These are phyloP conservation scores for Tylopilus sp. DNA, from an alignment of 768 basidiomycete species.

Conservation along the genomic window DNA sequence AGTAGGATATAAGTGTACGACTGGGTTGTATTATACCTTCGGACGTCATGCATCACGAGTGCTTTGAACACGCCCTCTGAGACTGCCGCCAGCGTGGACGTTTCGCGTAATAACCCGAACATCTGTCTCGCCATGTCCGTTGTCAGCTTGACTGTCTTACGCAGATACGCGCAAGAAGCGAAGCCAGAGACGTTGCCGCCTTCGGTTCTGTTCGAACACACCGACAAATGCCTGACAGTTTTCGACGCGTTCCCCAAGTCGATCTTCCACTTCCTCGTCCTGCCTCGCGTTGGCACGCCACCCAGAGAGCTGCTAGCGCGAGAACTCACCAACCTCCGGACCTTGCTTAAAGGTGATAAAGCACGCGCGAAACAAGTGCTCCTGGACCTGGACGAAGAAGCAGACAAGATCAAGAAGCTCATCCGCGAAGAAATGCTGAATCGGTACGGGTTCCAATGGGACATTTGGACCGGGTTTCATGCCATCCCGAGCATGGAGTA, in stretches of 20 bases:
- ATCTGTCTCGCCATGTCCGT: conserved; percentile 28
- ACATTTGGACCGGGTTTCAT: conserved; percentile 81
- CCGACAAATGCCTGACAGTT: conserved; percentile 55
- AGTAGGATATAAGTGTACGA: conserved; percentile 6
- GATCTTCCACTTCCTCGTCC: conserved; percentile 82
- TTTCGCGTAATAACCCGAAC: conserved; percentile 3
- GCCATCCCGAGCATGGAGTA: conserved; percentile 83
- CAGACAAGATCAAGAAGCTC: conserved; percentile 50
- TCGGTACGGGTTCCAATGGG: conserved; percentile 73
- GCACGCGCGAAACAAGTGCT: conserved; percentile 53
- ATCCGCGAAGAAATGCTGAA: conserved; percentile 79
- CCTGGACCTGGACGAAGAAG: conserved; percentile 50
- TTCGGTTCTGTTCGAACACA: conserved; percentile 57
- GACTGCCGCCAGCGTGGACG: neutral
- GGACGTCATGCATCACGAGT: no score
- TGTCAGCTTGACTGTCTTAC: conserved; percentile 56
- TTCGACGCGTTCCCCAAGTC: conserved; percentile 81
- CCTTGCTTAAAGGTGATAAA: conserved; percentile 54
- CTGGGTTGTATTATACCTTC: conserved; percentile 18
- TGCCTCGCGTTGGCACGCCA: conserved; percentile 53
- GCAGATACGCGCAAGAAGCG: conserved; percentile 52
- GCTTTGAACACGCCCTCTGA: neutral
- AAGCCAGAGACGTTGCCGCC: conserved; percentile 53
- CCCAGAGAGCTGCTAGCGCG: conserved; percentile 21
- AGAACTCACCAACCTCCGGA: conserved; percentile 51